Conservation (phyloP, 805 yeast species). For the Kluyveromyces wickerhamii region DNA sequence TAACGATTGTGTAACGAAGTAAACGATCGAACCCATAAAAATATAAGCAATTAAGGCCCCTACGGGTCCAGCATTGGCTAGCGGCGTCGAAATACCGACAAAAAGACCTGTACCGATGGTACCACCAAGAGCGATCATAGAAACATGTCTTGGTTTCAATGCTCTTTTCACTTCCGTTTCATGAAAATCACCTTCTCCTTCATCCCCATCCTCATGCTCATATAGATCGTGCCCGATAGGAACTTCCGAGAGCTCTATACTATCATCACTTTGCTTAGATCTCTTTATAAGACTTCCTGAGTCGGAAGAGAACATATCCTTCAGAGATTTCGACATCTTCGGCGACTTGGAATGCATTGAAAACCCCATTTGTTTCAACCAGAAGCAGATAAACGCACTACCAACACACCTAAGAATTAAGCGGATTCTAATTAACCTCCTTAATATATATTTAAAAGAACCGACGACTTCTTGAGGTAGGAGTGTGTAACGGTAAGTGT, state of each 20-base stretch:
- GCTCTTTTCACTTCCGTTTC: conserved; percentile 45
- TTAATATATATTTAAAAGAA: too few relatives aligned
- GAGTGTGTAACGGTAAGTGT: too few relatives aligned
- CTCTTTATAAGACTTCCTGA: conserved; percentile 1
- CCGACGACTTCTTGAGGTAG: too few relatives aligned
- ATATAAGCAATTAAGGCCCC: conserved; percentile 51
- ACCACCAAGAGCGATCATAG: conserved; percentile 69
- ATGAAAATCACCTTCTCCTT: conserved; percentile 27
- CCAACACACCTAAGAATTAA: too few relatives aligned
- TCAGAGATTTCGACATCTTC: background rate
- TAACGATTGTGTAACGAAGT: conserved; percentile 53
- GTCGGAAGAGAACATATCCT: background rate
- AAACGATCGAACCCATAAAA: conserved; percentile 55
- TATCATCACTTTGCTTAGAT: conserved; percentile 3
- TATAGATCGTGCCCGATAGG: background rate
- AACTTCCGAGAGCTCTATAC: conserved; percentile 2
- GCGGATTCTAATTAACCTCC: too few relatives aligned
- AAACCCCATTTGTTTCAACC: conserved; percentile 2
- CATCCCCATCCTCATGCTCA: conserved; percentile 10
- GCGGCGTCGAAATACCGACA: conserved; percentile 51
- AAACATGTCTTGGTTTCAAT: conserved; percentile 54
- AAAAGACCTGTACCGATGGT: conserved; percentile 68
- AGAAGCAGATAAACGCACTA: too few relatives aligned
- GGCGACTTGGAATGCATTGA: background rate
- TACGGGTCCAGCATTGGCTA: conserved; percentile 56